Percentiles rank a stretch among this genome's conserved stretches.
Conservation (phyloP, 2,329 filamentous ascomycete species). For the Fusarium newnesense region DNA sequence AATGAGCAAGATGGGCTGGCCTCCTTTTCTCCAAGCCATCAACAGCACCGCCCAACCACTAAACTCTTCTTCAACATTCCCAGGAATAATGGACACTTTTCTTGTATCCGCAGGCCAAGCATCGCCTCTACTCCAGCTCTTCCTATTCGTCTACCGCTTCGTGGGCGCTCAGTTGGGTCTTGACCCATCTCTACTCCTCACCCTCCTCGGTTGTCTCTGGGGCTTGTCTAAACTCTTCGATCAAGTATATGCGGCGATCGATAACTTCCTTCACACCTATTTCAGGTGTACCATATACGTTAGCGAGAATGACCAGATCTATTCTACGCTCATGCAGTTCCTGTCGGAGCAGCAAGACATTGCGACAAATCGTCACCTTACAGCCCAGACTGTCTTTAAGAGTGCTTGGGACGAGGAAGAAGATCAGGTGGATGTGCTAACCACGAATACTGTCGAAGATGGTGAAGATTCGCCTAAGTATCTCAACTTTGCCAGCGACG, state of each 20-base stretch:
- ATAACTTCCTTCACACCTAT: slow-evolving; percentile 54
- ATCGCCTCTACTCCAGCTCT: slow-evolving; percentile 54
- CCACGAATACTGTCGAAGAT: slow-evolving; percentile 51
- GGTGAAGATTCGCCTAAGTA: slow-evolving; percentile 53
- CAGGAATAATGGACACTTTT: slow-evolving; percentile 56
- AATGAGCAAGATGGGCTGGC: slow-evolving; percentile 42
- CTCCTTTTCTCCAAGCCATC: slow-evolving; percentile 44
- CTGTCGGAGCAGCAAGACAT: slow-evolving; percentile 64
- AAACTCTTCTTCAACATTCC: slow-evolving; percentile 39
- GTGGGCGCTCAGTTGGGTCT: slow-evolving; percentile 58
- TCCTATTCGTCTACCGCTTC: slow-evolving; percentile 59
- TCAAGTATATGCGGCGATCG: slow-evolving; percentile 50
- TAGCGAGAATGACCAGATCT: slow-evolving; percentile 66
- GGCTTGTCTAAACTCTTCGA: slow-evolving; percentile 51
- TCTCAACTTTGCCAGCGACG: slow-evolving; percentile 69
- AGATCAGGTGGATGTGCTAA: slow-evolving; percentile 53
- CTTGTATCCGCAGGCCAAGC: slow-evolving; percentile 56
- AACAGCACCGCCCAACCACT: slow-evolving; percentile 30
- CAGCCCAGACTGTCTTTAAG: slow-evolving; percentile 65
- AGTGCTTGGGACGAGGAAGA: slow-evolving; percentile 68
- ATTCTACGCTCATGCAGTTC: slow-evolving; percentile 67
- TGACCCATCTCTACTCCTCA: slow-evolving; percentile 60
- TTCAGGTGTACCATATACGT: slow-evolving; percentile 65
- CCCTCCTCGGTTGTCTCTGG: slow-evolving; percentile 59
- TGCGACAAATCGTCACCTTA: slow-evolving; percentile 61